These are phyloP conservation scores for Arthrobotrys megalospora DNA, from an alignment of 2,329 filamentous ascomycete genomes.

Conservation along the genomic window DNA sequence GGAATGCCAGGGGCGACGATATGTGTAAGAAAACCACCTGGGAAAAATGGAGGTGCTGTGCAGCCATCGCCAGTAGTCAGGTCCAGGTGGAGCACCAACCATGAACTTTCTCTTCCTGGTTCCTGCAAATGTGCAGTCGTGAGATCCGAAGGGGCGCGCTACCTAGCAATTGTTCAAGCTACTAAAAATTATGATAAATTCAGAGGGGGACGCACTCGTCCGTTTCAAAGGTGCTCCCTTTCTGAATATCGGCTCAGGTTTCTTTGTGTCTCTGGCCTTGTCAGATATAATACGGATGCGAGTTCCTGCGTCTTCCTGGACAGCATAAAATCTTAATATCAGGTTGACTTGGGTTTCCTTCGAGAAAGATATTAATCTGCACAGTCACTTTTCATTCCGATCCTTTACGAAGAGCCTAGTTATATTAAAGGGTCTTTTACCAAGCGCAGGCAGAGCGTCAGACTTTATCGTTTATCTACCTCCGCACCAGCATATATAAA, in stretches of 20 bases:
- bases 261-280: conserved; percentile 22
- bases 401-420: conserved; percentile 6
- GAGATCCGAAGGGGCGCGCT: conserved; percentile 56
- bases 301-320: conserved; percentile 25
- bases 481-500: not conserved
- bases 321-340: conserved; percentile 32
- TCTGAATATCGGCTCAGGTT: conserved; percentile 23
- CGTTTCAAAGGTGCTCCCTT: conserved; percentile 48
- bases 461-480: not conserved
- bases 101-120: conserved; percentile 50
- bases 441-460: not conserved
- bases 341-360: conserved; percentile 18
- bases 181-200: conserved; percentile 60
- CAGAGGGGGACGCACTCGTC: conserved; percentile 51
- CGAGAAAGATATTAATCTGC: conserved; percentile 26
- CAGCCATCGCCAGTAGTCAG: conserved; percentile 50
- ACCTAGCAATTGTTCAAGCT: conserved; percentile 22
- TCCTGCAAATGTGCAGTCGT: conserved; percentile 51
- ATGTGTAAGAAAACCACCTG: conserved; percentile 55
- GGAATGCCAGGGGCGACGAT: conserved; percentile 50
- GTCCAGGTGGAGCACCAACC: conserved; percentile 49
- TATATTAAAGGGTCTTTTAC: conserved; percentile 26
- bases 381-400: conserved; percentile 16
- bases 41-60: conserved; percentile 49
- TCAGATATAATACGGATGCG: conserved; percentile 31